Conservation (phyloP, 192 early-diverging fungal species). For the Entomortierella chlamydospora region DNA sequence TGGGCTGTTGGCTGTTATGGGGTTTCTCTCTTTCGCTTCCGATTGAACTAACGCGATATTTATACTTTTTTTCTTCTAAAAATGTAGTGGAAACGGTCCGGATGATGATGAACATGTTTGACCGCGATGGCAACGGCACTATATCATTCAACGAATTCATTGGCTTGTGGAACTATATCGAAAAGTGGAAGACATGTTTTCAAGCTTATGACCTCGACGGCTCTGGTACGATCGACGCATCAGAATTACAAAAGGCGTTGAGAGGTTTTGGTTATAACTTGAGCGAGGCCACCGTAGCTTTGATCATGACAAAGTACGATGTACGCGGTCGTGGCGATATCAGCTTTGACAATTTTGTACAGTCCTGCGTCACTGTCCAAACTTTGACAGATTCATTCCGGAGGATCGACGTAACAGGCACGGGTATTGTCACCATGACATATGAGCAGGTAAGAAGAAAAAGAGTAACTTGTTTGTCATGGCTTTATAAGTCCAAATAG, state of each 20-base stretch:
- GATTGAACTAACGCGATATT: too few species aligned
- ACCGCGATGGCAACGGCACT: conserved; percentile 67
- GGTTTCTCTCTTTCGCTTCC: too few species aligned
- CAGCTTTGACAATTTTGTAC: conserved; percentile 57
- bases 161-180: conserved; percentile 75
- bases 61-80: not conserved
- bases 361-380: conserved; percentile 74
- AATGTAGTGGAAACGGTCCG: conserved; percentile 71
- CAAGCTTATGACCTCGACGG: conserved; percentile 72
- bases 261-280: conserved; percentile 55
- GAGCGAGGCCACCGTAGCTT: conserved; percentile 24
- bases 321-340: conserved; percentile 57
- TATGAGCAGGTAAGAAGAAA: conserved; percentile 59
- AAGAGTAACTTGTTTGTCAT: too few species aligned
- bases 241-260: conserved; percentile 47
- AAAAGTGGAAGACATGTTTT: conserved; percentile 79
- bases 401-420: conserved; percentile 63
- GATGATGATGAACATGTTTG: conserved; percentile 76
- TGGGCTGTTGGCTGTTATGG: not conserved
- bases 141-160: conserved; percentile 76
- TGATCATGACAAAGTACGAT: conserved; percentile 59
- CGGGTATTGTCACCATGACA: conserved; percentile 70
- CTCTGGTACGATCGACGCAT: conserved; percentile 72
- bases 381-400: conserved; percentile 71
- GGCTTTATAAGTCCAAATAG: too few species aligned